A percentile compares a stretch with the other conserved stretches of the same genome.
These are phyloP conservation scores for Emmonsiellopsis sp. DNA, from an alignment of 2,329 filamentous ascomycete genomes.

Conservation along the genomic window DNA sequence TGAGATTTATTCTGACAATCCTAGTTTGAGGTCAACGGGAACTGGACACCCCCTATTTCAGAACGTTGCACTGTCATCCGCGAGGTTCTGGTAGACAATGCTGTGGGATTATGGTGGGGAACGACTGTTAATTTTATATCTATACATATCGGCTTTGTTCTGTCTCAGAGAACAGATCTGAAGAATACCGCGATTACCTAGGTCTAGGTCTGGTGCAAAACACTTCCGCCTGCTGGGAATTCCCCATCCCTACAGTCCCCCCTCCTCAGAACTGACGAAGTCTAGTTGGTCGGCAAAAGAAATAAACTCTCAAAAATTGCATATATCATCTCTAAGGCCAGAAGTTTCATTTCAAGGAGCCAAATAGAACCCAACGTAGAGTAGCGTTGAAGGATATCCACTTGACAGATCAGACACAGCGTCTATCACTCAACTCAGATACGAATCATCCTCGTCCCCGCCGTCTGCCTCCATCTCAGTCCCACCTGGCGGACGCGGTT, in stretches of 20 bases:
- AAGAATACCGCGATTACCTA: too few relatives aligned
- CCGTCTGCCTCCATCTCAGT: neutral
- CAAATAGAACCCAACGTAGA: too few relatives aligned
- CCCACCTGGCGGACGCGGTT: neutral
- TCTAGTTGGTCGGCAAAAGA: too few relatives aligned
- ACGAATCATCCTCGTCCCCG: neutral
- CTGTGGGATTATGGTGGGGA: slow-evolving; percentile 10
- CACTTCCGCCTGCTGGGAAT: too few relatives aligned
- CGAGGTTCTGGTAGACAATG: slow-evolving; percentile 8
- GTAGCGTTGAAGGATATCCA: neutral
- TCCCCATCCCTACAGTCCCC: too few relatives aligned
- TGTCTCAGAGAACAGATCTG: too few relatives aligned
- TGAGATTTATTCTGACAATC: neutral
- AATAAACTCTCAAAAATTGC: too few relatives aligned
- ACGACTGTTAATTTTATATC: slow-evolving; percentile 5
- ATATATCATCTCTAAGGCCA: too few relatives aligned
- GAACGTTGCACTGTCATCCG: neutral
- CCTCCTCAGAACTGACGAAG: too few relatives aligned
- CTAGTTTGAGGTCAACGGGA: slow-evolving; percentile 7
- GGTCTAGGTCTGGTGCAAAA: too few relatives aligned
- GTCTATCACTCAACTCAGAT: slow-evolving; percentile 8
- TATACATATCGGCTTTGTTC: neutral
- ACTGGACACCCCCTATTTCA: slow-evolving; percentile 6
- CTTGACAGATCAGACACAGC: slow-evolving; percentile 3
- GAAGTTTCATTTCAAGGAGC: too few relatives aligned